Conservation (phyloP, 2,329 filamentous ascomycete genomes). For the Teratosphaeria zuluensis region DNA sequence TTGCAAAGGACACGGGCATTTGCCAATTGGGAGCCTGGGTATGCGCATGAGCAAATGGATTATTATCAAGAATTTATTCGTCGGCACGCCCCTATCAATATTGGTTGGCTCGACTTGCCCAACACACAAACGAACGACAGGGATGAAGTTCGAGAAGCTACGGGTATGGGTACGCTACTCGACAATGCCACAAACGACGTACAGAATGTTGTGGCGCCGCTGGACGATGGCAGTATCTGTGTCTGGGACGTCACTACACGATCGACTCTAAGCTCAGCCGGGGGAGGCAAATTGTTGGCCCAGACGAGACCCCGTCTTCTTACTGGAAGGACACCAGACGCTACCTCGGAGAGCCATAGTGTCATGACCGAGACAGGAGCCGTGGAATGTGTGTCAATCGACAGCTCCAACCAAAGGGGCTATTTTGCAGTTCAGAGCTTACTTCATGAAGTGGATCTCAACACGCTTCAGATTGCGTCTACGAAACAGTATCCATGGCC, state of each 20-base stretch:
- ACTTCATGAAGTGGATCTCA: constrained; percentile 73
- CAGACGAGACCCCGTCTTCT: constrained; percentile 60
- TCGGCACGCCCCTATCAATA: constrained; percentile 60
- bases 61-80: constrained; percentile 91
- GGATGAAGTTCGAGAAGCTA: constrained; percentile 51
- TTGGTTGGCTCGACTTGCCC: constrained; percentile 68
- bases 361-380: constrained; percentile 62
- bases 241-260: constrained; percentile 56
- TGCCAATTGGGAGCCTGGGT: constrained; percentile 76
- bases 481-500: constrained; percentile 67
- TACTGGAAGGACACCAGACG: constrained; percentile 43
- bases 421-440: constrained; percentile 72
- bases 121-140: constrained; percentile 26
- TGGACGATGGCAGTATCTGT: constrained; percentile 81
- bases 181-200: constrained; percentile 39
- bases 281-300: constrained; percentile 51
- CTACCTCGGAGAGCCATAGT: constrained; percentile 36
- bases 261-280: constrained; percentile 8
- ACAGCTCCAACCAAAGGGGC: constrained; percentile 55
- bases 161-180: constrained; percentile 60
- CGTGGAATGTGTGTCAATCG: constrained; percentile 74
- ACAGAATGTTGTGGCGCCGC: constrained; percentile 60
- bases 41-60: constrained; percentile 58
- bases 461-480: constrained; percentile 59
- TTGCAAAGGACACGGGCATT: constrained; percentile 43